Conservation (phyloP, 257 asterid genomes). For the Linaria vulgaris region DNA sequence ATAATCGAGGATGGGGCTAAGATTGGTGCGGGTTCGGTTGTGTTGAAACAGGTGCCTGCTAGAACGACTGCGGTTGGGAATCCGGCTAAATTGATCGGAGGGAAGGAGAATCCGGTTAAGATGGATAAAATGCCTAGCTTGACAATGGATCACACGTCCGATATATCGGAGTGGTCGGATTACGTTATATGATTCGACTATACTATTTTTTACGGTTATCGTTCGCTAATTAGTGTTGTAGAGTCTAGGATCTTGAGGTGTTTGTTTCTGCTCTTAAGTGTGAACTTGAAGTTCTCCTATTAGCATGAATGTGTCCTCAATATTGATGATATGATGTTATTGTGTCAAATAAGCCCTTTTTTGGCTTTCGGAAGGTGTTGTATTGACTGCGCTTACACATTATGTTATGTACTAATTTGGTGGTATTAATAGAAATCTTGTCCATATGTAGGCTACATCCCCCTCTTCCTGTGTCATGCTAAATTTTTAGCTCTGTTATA, state of each 20-base stretch:
- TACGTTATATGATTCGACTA: conserved; percentile 36
- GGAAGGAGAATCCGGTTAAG: conserved; percentile 43
- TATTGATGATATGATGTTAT: neutral
- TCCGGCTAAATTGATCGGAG: conserved; percentile 56
- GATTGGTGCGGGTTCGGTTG: conserved; percentile 57
- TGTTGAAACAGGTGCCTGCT: conserved; percentile 47
- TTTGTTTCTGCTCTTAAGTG: conserved; percentile 30
- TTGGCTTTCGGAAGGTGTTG: neutral
- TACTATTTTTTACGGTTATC: no score
- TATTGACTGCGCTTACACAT: no score
- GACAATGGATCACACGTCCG: conserved; percentile 57
- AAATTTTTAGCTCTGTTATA: no score
- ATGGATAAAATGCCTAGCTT: conserved; percentile 47
- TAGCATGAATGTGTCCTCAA: conserved; percentile 12
- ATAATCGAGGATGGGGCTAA: conserved; percentile 51
- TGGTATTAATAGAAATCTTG: neutral
- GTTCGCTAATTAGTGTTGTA: neutral
- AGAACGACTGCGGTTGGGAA: conserved; percentile 57
- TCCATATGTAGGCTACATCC: neutral
- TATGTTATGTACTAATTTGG: neutral
- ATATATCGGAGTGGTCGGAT: conserved; percentile 48
- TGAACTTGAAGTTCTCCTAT: conserved; percentile 33
- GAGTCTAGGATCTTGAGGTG: conserved; percentile 3
- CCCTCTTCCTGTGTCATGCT: neutral
- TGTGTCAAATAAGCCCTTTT: conserved; percentile 16